Evolutionary conservation across 164 flowering plant species (phyloP).

Genomic region (Vitis rupestris): DNA sequence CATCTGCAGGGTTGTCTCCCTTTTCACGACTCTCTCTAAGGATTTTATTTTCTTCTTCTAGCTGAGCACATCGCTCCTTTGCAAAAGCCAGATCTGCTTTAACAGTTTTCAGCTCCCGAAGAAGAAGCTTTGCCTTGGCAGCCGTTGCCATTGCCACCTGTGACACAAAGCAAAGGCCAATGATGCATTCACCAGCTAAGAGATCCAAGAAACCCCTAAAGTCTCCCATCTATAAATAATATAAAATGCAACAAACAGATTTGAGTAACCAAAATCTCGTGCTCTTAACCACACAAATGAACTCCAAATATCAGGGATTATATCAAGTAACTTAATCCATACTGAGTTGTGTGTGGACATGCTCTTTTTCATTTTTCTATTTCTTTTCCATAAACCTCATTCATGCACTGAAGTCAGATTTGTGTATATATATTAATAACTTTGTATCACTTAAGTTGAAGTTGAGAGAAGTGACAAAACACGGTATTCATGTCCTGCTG

Average conservation of each 20-base stretch:
- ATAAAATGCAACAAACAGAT: not conserved
- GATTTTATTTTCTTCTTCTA: slow-evolving; percentile 89
- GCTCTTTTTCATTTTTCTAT: too few species aligned
- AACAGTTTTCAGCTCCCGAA: slow-evolving; percentile 86
- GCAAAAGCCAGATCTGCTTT: slow-evolving; percentile 97
- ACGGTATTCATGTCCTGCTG: not conserved
- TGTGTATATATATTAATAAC: too few species aligned
- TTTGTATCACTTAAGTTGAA: too few species aligned
- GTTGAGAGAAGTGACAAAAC: not conserved
- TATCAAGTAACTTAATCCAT: too few species aligned
- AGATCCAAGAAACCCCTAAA: not conserved
- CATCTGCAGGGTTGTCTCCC: slow-evolving; percentile 78
- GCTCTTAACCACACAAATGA: too few species aligned
- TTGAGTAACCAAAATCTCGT: too few species aligned
- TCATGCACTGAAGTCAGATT: too few species aligned
- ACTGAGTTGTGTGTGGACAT: too few species aligned
- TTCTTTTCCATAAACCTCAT: too few species aligned
- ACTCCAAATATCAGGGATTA: too few species aligned
- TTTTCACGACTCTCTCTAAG: slow-evolving; percentile 72
- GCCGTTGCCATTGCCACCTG: slow-evolving; percentile 99
- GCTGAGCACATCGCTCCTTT: slow-evolving; percentile 80
- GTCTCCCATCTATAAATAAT: not conserved
- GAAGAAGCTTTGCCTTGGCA: slow-evolving; percentile 92
- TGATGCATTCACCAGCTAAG: slow-evolving; percentile 19
- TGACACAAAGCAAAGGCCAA: slow-evolving; percentile 13